phyloP scores from a whole-genome alignment of 495 filamentous ascomycete genomes.

The Penicillium desertorum region DNA sequence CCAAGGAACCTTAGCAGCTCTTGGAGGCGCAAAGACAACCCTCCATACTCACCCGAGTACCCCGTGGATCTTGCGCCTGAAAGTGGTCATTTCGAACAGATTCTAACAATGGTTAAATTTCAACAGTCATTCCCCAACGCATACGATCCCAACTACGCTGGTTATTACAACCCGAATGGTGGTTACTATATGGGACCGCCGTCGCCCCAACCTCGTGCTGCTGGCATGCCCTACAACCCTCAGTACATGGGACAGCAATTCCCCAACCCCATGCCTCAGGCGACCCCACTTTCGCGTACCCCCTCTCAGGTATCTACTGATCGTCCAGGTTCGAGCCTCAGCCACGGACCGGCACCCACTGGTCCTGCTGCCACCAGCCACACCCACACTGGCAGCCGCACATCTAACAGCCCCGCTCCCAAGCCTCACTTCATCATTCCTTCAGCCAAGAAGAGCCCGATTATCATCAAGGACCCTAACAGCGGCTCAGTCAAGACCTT shows the following conservation, averaged over 20 bases:
- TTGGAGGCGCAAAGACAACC: background rate
- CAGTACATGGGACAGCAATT: constrained; percentile 35
- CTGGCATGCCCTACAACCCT: constrained; percentile 52
- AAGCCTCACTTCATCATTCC: constrained; percentile 56
- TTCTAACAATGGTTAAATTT: constrained; percentile 68
- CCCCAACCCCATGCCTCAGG: constrained; percentile 45
- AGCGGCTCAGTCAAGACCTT: constrained; percentile 65
- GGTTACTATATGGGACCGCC: constrained; percentile 49
- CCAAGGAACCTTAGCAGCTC: constrained; percentile 1
- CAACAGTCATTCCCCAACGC: constrained; percentile 46
- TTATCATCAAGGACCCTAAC: constrained; percentile 75
- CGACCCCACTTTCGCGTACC: constrained; percentile 75
- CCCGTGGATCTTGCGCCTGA: constrained; percentile 62
- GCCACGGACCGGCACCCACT: constrained; percentile 60
- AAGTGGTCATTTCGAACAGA: constrained; percentile 67
- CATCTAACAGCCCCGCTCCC: constrained; percentile 52
- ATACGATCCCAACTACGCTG: constrained; percentile 49
- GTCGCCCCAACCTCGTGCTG: constrained; percentile 53
- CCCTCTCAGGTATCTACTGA: constrained; percentile 78
- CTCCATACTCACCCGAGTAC: background rate
- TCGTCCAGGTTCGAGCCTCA: constrained; percentile 75
- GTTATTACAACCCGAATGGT: constrained; percentile 40
- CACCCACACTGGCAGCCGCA: constrained; percentile 57
- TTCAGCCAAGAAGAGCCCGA: constrained; percentile 60
- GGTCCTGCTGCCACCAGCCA: constrained; percentile 60